Conservation (phyloP, 805 yeast genomes). For the Candida wancherniae region DNA sequence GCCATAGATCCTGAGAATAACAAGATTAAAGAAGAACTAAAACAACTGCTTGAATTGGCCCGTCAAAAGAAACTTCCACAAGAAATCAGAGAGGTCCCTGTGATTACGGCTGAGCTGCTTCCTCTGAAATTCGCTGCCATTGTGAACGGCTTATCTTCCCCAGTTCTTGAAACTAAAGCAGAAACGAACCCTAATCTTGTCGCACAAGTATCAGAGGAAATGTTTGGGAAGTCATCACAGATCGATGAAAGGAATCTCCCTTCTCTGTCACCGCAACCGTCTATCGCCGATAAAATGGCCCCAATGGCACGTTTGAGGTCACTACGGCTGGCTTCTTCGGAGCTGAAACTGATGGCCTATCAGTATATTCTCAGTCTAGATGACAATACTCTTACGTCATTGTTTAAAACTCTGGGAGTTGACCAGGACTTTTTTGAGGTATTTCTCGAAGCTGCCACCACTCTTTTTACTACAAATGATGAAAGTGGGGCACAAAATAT, state of each 20-base stretch:
- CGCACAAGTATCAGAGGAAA: constrained; percentile 7
- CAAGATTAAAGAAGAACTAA: constrained; percentile 35
- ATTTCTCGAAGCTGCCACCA: constrained; percentile 39
- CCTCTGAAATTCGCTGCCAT: too few relatives aligned
- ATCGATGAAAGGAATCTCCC: background rate
- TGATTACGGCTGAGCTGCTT: too few relatives aligned
- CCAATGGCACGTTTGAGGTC: constrained; percentile 24
- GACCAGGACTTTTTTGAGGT: constrained; percentile 47
- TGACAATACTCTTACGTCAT: constrained; percentile 17
- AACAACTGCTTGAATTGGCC: too few relatives aligned
- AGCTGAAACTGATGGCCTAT: constrained; percentile 28
- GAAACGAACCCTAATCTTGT: constrained; percentile 2
- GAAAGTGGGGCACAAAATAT: constrained; percentile 5
- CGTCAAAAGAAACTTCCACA: too few relatives aligned
- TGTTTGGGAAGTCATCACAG: constrained; percentile 11
- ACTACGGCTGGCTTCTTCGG: constrained; percentile 24
- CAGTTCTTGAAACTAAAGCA: too few relatives aligned
- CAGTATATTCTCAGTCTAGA: constrained; percentile 31
- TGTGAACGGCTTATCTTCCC: too few relatives aligned
- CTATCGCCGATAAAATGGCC: constrained; percentile 17
- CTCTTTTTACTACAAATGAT: constrained; percentile 8
- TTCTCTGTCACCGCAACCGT: background rate
- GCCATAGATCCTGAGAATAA: constrained; percentile 38
- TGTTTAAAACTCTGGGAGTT: constrained; percentile 42
- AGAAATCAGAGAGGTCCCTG: too few relatives aligned